Evolutionary conservation across 2,329 filamentous ascomycete species (phyloP).

Genomic region (Trichoderma sp.): DNA sequence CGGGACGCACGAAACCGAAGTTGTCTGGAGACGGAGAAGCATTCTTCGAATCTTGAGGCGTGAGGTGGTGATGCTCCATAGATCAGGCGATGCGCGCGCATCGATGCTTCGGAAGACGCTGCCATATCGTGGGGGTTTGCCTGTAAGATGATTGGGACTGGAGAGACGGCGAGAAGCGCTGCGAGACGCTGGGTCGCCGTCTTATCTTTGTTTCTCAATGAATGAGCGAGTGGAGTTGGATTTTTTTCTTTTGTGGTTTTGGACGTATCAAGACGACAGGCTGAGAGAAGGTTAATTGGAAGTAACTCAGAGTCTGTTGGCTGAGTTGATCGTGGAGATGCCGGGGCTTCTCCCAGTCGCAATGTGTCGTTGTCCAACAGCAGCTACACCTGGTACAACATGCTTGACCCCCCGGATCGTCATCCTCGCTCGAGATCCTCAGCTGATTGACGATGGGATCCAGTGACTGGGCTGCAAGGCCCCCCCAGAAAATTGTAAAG

Average conservation of each 20-base stretch:
- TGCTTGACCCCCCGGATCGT: slow-evolving; percentile 7
- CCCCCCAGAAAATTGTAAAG: slow-evolving; percentile 9
- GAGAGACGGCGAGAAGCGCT: slow-evolving; percentile 10
- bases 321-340: neutral
- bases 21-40: neutral
- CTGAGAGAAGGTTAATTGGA: slow-evolving; percentile 20
- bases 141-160: slow-evolving; percentile 11
- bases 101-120: slow-evolving; percentile 9
- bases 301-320: neutral
- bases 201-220: neutral
- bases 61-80: slow-evolving; percentile 1
- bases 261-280: neutral
- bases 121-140: slow-evolving; percentile 15
- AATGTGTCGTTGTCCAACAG: neutral
- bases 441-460: slow-evolving; percentile 8
- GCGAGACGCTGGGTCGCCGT: neutral
- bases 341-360: neutral
- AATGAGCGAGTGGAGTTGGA: neutral
- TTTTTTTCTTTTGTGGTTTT: neutral
- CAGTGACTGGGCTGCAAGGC: neutral
- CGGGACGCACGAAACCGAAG: slow-evolving; percentile 1
- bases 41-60: neutral
- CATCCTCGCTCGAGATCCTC: slow-evolving; percentile 10
- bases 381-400: slow-evolving; percentile 7
- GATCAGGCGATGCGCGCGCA: slow-evolving; percentile 18